phyloP scores from a whole-genome alignment of 768 basidiomycete genomes.

The Russula abietina region DNA sequence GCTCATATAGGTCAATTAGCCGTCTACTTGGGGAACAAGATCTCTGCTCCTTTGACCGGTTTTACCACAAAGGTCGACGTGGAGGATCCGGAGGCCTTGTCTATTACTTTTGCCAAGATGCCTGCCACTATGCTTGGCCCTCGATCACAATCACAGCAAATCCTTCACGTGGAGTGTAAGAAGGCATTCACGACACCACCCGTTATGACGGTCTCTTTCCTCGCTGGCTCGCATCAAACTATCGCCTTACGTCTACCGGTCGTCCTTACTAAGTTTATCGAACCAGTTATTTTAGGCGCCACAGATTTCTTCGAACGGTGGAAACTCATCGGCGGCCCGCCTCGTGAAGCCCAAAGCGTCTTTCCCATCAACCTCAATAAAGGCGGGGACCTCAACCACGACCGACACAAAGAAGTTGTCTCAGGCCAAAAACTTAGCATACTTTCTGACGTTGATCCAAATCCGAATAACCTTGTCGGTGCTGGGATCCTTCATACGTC shows the following conservation, averaged over 20 bases:
- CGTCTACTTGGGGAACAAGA: conserved; percentile 94
- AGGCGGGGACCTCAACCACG: conserved; percentile 66
- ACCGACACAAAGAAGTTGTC: conserved; percentile 68
- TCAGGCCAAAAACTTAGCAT: conserved; percentile 71
- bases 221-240: conserved; percentile 88
- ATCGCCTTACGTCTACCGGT: conserved; percentile 81
- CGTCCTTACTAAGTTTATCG: conserved; percentile 86
- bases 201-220: conserved; percentile 79
- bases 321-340: conserved; percentile 94
- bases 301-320: conserved; percentile 96
- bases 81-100: conserved; percentile 67
- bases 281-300: conserved; percentile 78
- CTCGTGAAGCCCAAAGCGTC: conserved; percentile 83
- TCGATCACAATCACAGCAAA: conserved; percentile 85
- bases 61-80: conserved; percentile 81
- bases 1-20: conserved; percentile 91
- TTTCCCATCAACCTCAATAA: conserved; percentile 72
- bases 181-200: conserved; percentile 73
- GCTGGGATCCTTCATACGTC: conserved; percentile 96
- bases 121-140: conserved; percentile 76
- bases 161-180: conserved; percentile 93
- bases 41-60: conserved; percentile 79
- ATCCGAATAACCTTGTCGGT: conserved; percentile 86
- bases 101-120: conserved; percentile 84
- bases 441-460: conserved; percentile 84